Evolutionary conservation across 1,284 basidiomycete genomes (phyloP).

Genomic region (Exobasidium rhododendri): DNA sequence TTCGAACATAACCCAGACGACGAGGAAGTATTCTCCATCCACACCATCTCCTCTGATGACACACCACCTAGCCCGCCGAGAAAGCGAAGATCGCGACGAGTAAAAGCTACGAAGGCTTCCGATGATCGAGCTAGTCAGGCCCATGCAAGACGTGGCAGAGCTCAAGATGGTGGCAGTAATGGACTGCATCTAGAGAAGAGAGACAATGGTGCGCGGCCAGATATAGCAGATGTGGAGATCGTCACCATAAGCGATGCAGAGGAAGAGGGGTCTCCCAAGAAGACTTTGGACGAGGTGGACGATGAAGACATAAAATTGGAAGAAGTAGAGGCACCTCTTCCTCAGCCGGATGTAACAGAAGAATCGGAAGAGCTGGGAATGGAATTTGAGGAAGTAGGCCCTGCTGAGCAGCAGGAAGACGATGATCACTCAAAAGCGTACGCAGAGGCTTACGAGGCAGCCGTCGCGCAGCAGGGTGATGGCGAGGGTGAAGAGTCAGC

Average conservation of each 20-base stretch:
- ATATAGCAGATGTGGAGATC: neutral
- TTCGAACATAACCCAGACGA: neutral
- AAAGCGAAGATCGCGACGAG: neutral
- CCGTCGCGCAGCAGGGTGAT: constrained; percentile 15
- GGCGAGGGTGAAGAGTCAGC: constrained; percentile 18
- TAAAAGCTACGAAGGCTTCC: neutral
- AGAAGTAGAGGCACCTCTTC: constrained; percentile 28
- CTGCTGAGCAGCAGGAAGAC: constrained; percentile 41
- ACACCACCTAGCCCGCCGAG: neutral
- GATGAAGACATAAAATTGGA: constrained; percentile 35
- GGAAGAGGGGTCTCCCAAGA: too few species aligned
- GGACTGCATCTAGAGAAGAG: neutral
- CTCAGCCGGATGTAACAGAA: neutral
- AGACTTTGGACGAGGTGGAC: constrained; percentile 15
- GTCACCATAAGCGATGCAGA: constrained; percentile 7
- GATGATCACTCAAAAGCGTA: constrained; percentile 22
- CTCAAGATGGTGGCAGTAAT: neutral
- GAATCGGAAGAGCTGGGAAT: neutral
- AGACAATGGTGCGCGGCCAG: neutral
- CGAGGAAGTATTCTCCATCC: constrained; percentile 9
- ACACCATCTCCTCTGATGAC: constrained; percentile 2
- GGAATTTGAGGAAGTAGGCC: constrained; percentile 16
- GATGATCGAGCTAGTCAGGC: too few species aligned
- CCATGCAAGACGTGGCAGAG: neutral
- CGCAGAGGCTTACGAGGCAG: constrained; percentile 32